Base-by-base conservation (phyloP, 305 asterid species). In the Fraxinus xanthoxyloides region DNA sequence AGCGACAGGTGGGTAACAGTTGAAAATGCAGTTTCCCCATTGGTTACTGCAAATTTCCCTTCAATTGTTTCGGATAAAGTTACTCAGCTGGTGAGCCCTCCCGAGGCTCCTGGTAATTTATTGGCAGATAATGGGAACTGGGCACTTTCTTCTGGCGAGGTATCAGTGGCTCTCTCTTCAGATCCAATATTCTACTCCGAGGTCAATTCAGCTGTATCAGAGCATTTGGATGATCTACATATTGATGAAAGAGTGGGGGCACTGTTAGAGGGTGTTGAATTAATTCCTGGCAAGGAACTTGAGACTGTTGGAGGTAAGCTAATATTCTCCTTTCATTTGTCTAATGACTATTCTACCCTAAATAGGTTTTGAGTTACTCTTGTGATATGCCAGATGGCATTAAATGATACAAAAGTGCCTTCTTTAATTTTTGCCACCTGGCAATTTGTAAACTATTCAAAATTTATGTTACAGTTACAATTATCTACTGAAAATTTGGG, bases 91-190 rank as follows among this genome's bases (percentile, higher is more conserved):
- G 99, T 86, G 77, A 93, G 94, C 84, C 98, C 98, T 70, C 99
- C 98, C 12, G 98, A 97, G 92, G 98, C 98, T 90, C 93, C 99
- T 88, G 99, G 98, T 82, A 97, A 97, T 92, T 76, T 92, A 83
- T 89, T 91, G 90, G 89, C 85, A 79, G 98, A 96, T 86, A 86
- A 74, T 79, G 91, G 91, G 51, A 94, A 89, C 77, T 82, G 80
- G 54, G 82, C 84, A 36, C 87, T 79, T 59, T 79, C 87, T 73
- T 81, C 46, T 43, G 85, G 82, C 77, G 93, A 88, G 82, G 91
- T 87, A 79, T 54, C 79, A 46, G 65, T 67, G 79, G 72, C 59
- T 17, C 73, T 88, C 82, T 87, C 88, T 81, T 82, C 82, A 74
- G 85, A 85, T 79, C 73, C 82, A 63, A 17, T 79, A 77, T 69